Base-by-base conservation (phyloP, 164 flowering plant genomes). In the Stephania japonica region DNA sequence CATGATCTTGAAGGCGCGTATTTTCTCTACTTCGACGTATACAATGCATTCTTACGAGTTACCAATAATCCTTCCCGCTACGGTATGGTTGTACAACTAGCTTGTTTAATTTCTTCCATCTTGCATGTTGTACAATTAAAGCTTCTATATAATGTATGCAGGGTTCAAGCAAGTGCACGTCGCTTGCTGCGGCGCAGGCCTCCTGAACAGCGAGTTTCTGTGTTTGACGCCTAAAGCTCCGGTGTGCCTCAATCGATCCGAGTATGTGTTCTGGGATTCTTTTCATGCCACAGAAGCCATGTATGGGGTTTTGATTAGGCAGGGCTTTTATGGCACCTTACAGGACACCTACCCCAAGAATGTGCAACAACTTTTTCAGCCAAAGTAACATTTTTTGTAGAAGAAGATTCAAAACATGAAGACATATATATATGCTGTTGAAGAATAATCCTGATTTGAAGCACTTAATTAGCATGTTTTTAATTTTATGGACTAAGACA, bases 201-300 rank as follows among this genome's bases (percentile, higher is more conserved):
- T 12, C 12, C n/a, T 24, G 19, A 73, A 67, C 63, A 42, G 64
- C 32, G 42, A 32, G 59, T 7, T 47, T n/a, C 9, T 73, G 2
- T 73, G 75, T 24, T 10, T 32, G 38, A 32, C 38, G 1, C 70
- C 50, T n/a, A 12, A n/a, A n/a, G 62, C 27, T 24, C 47, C 27
- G 11, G 24, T 49, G 32, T 73, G 75, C 32, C 13, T 3, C 9
- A 26, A 73, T 67, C 44, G 75, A 18, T 49, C 75, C 18, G 65
- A 47, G 65, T 73, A 23, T 65, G n/a, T 73, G 18, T 73, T 73
- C 43, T 73, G 75, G 75, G 70, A 73, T 50, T 16, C 64, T 25
- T 73, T 42, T 73, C 75, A 73, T 44, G 64, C 75, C 1, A 24
- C 70, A 3, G 70, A 67, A 5, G 75, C 75, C 50, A 27, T 38